Conservation (phyloP, 345 rosid species). For the Eucalyptus albens region DNA sequence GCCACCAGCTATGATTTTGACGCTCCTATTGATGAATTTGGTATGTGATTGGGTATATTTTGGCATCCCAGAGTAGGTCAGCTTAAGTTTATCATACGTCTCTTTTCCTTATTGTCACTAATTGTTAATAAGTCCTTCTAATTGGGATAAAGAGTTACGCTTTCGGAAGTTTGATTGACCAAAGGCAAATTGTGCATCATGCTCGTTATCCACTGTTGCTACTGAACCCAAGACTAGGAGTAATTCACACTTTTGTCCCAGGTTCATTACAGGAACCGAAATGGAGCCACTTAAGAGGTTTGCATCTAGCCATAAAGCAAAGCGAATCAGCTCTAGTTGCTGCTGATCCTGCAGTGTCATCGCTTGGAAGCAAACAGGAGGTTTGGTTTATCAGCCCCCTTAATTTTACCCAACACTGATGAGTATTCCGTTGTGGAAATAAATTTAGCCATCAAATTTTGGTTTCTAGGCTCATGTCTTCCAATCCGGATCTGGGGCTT, state of each 20-base stretch:
- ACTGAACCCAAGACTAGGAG: background rate
- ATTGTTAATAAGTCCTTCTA: background rate
- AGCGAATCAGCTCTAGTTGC: conserved; percentile 13
- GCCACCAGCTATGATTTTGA: conserved; percentile 25
- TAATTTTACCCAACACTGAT: background rate
- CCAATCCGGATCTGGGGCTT: conserved; percentile 2
- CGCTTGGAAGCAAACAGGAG: conserved; percentile 11
- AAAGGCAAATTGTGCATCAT: background rate
- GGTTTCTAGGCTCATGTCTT: conserved; percentile 26
- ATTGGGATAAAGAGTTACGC: background rate
- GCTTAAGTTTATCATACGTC: background rate
- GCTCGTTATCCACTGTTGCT: background rate
- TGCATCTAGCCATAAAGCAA: conserved; percentile 24
- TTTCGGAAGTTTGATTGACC: background rate
- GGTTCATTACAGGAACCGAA: conserved; percentile 34
- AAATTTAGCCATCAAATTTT: background rate
- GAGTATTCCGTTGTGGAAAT: background rate
- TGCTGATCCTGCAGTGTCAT: background rate
- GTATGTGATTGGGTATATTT: background rate
- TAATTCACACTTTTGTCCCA: background rate
- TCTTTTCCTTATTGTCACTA: background rate
- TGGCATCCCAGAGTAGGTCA: background rate
- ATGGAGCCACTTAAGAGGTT: conserved; percentile 37
- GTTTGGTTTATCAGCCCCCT: background rate
- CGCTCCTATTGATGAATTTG: conserved; percentile 38